A percentile compares a stretch with the other conserved stretches of the same genome.
Evolutionary conservation across 2,329 filamentous ascomycete species (phyloP).

Genomic region (Ophiostoma ulmi): DNA sequence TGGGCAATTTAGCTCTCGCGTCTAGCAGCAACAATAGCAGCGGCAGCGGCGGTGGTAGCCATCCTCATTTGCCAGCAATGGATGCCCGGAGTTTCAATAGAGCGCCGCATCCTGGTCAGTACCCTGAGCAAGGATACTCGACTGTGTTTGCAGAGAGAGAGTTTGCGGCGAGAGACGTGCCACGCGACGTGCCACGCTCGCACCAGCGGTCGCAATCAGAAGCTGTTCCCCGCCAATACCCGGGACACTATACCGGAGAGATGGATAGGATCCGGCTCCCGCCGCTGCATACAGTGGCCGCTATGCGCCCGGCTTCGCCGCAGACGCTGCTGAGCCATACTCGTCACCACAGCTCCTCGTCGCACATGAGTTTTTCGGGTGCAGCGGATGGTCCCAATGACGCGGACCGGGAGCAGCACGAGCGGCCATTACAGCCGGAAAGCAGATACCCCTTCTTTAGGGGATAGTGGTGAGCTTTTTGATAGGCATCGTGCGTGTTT

Average conservation of each 20-base stretch:
- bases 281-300: background rate
- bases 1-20: slow-evolving; percentile 26
- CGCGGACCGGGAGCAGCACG: no score
- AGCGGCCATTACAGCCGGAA: no score
- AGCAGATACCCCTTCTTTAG: no score
- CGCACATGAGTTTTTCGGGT: background rate
- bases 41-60: slow-evolving; percentile 14
- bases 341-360: background rate
- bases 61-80: background rate
- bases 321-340: background rate
- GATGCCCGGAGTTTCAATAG: background rate
- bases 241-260: background rate
- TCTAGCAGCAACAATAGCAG: background rate
- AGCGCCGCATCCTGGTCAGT: background rate
- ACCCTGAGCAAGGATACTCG: background rate
- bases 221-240: background rate
- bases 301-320: background rate
- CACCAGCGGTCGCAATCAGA: slow-evolving; percentile 29
- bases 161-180: background rate
- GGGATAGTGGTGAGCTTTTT: no score
- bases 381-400: background rate
- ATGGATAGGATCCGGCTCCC: background rate
- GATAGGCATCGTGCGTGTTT: background rate
- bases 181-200: background rate
- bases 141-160: background rate